Base-by-base conservation (phyloP, 257 asterid species). In the Plantago major region DNA sequence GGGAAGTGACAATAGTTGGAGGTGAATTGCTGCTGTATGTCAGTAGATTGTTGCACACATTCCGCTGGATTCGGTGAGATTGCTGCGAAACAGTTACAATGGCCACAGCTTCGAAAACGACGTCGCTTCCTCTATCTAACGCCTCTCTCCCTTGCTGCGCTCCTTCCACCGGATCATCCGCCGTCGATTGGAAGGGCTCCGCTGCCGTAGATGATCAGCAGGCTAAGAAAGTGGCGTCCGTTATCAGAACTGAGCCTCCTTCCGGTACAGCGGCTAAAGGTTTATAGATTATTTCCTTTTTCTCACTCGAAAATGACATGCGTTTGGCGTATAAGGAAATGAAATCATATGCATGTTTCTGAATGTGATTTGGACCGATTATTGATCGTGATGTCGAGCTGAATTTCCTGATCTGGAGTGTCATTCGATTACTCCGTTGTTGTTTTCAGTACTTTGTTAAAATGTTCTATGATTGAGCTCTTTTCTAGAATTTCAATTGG, bases 51-150 rank as follows among this genome's bases (percentile, higher is more conserved):
- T 28, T 63, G 45, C 63, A 55, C 72, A 46, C 52, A 72, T 62
- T 76, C 58, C 78, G 79, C 76, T 65, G 76, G 72, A 59, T 72
- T 60, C 67, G 62, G 80, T 42, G 73, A 73, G 76, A 69, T 81
- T 30, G 37, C 37, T n/a, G 72, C 78, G 17, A 78, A 78, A 61
- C 84, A 74, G 38, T 66, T 74, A 48, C 81, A 80, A 80, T 80
- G 86, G 86, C 86, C 83, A 55, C 85, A 76, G 62, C 72, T 80
- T 45, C 75, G 86, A 70, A 80, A 74, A 80, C 66, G 62, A 49
- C 80, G 83, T 52, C 86, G 83, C 47, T 42, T 54, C 40, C 51
- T 37, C 16, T 26, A 38, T 8, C 38, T 58, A 12, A 19, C 16
- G 10, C n/a, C 40, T 4, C 40, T 2, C 26, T 22, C 40, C 8